Conservation (phyloP, 2,329 filamentous ascomycete genomes). For the Lasiodiplodia theobromae region DNA sequence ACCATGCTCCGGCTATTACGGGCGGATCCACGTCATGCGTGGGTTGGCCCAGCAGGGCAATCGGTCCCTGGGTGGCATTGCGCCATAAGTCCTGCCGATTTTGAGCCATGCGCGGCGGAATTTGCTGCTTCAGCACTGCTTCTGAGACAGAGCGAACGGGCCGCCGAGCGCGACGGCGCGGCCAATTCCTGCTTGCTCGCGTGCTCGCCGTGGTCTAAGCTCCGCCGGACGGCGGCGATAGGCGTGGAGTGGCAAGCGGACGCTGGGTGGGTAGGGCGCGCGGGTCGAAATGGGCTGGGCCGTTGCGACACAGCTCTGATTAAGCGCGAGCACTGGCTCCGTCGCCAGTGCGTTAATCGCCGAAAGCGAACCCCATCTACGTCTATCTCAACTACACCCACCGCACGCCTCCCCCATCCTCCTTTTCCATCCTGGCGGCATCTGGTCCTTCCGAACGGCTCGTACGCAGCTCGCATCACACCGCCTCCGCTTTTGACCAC, state of each 20-base stretch:
- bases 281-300: slow-evolving; percentile 5
- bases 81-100: slow-evolving; percentile 17
- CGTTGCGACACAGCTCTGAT: slow-evolving; percentile 16
- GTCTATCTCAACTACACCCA: slow-evolving; percentile 24
- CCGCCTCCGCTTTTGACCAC: slow-evolving; percentile 28
- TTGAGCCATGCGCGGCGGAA: slow-evolving; percentile 14
- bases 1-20: slow-evolving; percentile 24
- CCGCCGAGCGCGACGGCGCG: not conserved
- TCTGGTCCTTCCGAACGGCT: slow-evolving; percentile 5
- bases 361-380: slow-evolving; percentile 29
- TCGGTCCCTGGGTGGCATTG: slow-evolving; percentile 12
- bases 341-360: slow-evolving; percentile 21
- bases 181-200: not conserved
- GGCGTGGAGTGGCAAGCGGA: slow-evolving; percentile 4
- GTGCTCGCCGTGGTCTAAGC: not conserved
- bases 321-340: slow-evolving; percentile 12
- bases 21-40: slow-evolving; percentile 24
- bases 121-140: slow-evolving; percentile 1
- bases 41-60: slow-evolving; percentile 9
- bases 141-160: slow-evolving; percentile 4
- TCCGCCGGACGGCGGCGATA: slow-evolving; percentile 1
- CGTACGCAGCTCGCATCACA: slow-evolving; percentile 13
- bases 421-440: slow-evolving; percentile 24
- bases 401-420: slow-evolving; percentile 26
- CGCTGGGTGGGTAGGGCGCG: slow-evolving; percentile 15